Conservation (phyloP, 2,329 filamentous ascomycete genomes). For the Pyrenochaeta sp. region DNA sequence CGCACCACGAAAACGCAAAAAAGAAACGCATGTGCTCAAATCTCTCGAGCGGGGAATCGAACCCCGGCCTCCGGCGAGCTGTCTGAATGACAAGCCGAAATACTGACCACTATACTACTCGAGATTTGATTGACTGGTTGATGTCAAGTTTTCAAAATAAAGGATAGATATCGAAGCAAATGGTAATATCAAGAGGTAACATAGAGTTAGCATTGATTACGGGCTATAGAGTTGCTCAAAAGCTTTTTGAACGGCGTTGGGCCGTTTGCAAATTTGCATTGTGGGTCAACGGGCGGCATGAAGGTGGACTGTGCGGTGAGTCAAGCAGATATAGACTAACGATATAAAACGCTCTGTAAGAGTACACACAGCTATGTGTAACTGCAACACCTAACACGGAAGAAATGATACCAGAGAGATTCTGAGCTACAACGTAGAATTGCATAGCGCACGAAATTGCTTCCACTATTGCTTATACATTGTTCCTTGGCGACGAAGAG, state of each 20-base stretch:
- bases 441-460: background rate
- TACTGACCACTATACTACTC: constrained; percentile 6
- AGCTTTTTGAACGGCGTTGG: background rate
- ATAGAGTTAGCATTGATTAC: too few relatives aligned
- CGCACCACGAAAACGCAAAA: background rate
- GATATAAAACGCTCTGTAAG: background rate
- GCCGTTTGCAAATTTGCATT: background rate
- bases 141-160: too few relatives aligned
- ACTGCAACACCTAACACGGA: background rate
- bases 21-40: background rate
- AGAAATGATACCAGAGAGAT: background rate
- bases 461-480: background rate
- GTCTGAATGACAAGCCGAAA: constrained; percentile 9
- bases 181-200: too few relatives aligned
- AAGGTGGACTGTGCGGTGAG: background rate
- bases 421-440: background rate
- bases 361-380: too few relatives aligned
- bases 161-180: background rate
- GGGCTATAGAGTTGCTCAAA: too few relatives aligned
- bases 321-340: background rate
- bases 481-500: background rate
- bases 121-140: background rate
- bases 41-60: constrained; percentile 11
- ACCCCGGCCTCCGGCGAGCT: constrained; percentile 15
- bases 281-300: background rate